Evolutionary conservation across 2,329 filamentous ascomycete species (phyloP), one percentile per base, ranked within the genome.

Genomic region (Myriosclerotinia curreyana): DNA sequence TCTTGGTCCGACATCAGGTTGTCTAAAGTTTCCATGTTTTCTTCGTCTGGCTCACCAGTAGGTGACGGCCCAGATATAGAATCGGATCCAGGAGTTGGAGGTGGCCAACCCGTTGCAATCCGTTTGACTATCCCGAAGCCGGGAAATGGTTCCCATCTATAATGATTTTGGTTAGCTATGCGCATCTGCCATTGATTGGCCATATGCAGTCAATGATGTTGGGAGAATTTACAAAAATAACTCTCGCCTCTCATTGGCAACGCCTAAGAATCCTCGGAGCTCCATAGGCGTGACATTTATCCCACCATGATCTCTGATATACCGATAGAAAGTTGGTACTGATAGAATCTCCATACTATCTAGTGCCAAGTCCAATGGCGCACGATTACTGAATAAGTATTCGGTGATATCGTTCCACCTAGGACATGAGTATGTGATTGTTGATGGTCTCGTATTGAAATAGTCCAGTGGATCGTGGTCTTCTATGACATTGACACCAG

Each of bases 301-400:
- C 11, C 48, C 48, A 15, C 59, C 59, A 34, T 31, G 48, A 2
- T 53, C 36, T 28, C 59, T 38, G 7, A 61, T 44, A 11, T 61
- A 61, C 9, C 48, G 34, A 31, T 25, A 53, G 15, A 61, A 44
- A 6, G 36, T n/a, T 31, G 59, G 59, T 11, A 15, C 15, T 1
- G 59, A 61, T 20, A 61, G 5, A 7, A 61, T 5, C 8, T 15
- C 48, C 59, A 53, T 61, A 7, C n/a, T 42, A 42, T 61, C 59
- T 15, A 61, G 22, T 11, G 36, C 59, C 22, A 61, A n/a, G 3
- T 61, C 25, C 15, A 40, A 25, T 25, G 9, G 44, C 5, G n/a
- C 31, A 15, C 56, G 44, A 22, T 58, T 46, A 28, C 20, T 2
- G 2, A 58, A 58, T 6, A 58, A 34, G 34, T 60, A 14, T 38